phyloP scores from a whole-genome alignment of 1,284 basidiomycete genomes.

The Moesziomyces sp. region DNA sequence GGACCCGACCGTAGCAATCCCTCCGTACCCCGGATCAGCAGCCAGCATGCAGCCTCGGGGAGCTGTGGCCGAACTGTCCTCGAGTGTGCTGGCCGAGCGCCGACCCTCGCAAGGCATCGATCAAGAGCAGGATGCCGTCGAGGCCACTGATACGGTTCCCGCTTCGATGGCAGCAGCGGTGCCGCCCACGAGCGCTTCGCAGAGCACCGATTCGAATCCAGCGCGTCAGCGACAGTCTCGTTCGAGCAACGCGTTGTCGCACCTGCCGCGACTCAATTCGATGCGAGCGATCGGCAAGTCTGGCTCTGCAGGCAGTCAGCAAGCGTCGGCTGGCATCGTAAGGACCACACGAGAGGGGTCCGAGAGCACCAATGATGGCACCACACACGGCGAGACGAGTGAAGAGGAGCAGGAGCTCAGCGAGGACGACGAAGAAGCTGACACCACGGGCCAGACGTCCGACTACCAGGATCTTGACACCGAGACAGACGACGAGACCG shows the following conservation, averaged over 20 bases:
- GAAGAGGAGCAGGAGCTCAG: slow-evolving; percentile 50
- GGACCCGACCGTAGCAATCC: slow-evolving; percentile 16
- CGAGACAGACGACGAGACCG: slow-evolving; percentile 50
- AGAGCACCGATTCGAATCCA: slow-evolving; percentile 11
- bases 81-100: slow-evolving; percentile 14
- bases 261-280: slow-evolving; percentile 58
- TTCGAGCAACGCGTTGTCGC: slow-evolving; percentile 46
- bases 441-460: slow-evolving; percentile 28
- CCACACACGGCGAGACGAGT: slow-evolving; percentile 20
- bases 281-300: slow-evolving; percentile 34
- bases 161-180: slow-evolving; percentile 11
- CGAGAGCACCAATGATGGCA: slow-evolving; percentile 12
- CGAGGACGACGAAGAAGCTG: slow-evolving; percentile 43
- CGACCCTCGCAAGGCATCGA: slow-evolving; percentile 47
- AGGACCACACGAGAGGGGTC: slow-evolving; percentile 18
- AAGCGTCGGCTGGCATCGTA: slow-evolving; percentile 1
- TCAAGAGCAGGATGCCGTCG: slow-evolving; percentile 46
- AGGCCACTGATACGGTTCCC: slow-evolving; percentile 23
- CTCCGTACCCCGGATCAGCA: slow-evolving; percentile 24
- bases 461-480: slow-evolving; percentile 41
- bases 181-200: neutral
- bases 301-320: slow-evolving; percentile 4
- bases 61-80: slow-evolving; percentile 6
- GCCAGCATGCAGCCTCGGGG: slow-evolving; percentile 9
- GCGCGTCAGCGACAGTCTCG: slow-evolving; percentile 22